These are phyloP conservation scores for Limnanthes douglasii DNA, from an alignment of 345 rosid species.

Conservation along the genomic window DNA sequence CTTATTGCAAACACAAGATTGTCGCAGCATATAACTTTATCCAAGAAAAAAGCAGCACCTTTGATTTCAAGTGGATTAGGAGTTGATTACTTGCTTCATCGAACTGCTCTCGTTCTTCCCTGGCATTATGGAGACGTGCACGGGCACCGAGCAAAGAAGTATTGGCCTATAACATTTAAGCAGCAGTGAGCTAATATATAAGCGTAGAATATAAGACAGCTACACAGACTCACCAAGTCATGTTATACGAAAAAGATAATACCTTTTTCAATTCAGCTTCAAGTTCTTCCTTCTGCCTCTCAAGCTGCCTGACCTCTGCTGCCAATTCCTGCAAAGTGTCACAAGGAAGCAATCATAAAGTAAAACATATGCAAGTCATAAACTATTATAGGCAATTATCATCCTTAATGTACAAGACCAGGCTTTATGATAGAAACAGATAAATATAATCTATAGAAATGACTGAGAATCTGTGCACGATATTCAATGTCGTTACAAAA, in stretches of 20 bases:
- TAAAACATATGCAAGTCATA: too few relatives aligned
- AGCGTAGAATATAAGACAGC: conserved; percentile 3
- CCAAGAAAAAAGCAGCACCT: conserved; percentile 22
- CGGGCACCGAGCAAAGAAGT: conserved; percentile 33
- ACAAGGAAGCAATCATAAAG: not conserved
- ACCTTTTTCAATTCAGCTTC: conserved; percentile 63
- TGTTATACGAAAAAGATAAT: conserved; percentile 2
- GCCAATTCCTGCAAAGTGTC: conserved; percentile 41
- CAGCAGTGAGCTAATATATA: not conserved
- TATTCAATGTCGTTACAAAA: not conserved
- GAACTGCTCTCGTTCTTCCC: conserved; percentile 86
- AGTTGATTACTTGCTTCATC: conserved; percentile 86
- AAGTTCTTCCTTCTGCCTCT: conserved; percentile 55
- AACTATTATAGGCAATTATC: too few relatives aligned
- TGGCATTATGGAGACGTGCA: conserved; percentile 57
- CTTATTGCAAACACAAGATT: too few relatives aligned
- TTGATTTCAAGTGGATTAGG: conserved; percentile 53
- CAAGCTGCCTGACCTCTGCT: conserved; percentile 44
- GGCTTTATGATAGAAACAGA: not conserved
- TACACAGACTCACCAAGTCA: not conserved
- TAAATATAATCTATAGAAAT: not conserved
- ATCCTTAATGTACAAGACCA: not conserved
- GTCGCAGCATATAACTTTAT: conserved; percentile 1
- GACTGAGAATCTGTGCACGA: not conserved
- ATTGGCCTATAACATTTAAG: conserved; percentile 37